Percentiles rank a stretch among this genome's conserved stretches.
Conservation (phyloP, 495 filamentous ascomycete species). For the Beverwykella pulmonaria region DNA sequence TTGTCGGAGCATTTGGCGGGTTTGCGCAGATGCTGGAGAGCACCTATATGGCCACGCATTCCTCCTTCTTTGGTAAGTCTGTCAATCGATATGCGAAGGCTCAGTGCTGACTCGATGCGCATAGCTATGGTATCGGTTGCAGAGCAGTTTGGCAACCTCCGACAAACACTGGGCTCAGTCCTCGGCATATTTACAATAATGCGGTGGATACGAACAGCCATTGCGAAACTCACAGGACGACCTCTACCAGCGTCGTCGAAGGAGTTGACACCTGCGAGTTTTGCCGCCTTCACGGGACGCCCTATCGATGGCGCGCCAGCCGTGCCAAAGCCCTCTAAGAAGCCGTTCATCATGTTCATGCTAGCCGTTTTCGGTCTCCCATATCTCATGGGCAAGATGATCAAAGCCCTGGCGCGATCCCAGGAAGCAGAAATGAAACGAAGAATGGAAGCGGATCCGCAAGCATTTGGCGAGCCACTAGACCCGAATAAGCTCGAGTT, state of each 20-base stretch:
- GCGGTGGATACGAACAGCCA: constrained; percentile 85
- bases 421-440: constrained; percentile 77
- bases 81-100: not conserved
- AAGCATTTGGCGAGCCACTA: constrained; percentile 52
- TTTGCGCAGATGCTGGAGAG: constrained; percentile 99
- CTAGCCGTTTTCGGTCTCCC: constrained; percentile 92
- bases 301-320: constrained; percentile 59
- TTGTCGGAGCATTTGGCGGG: constrained; percentile 96
- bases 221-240: constrained; percentile 93
- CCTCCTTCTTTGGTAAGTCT: constrained; percentile 90
- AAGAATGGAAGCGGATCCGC: constrained; percentile 56
- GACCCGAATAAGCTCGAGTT: constrained; percentile 92
- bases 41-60: constrained; percentile 99
- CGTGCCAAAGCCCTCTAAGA: constrained; percentile 76
- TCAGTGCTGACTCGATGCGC: constrained; percentile 21
- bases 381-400: constrained; percentile 93
- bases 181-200: constrained; percentile 94
- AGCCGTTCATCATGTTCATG: constrained; percentile 94
- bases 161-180: constrained; percentile 92
- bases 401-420: constrained; percentile 77
- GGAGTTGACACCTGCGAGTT: constrained; percentile 83
- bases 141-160: constrained; percentile 91
- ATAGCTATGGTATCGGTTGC: constrained; percentile 97
- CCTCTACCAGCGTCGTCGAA: constrained; percentile 84
- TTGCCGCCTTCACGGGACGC: constrained; percentile 81